A percentile compares a stretch with the other conserved stretches of the same genome.
Conservation (phyloP, 768 basidiomycete species). For the Cyclocybe cylindracea region DNA sequence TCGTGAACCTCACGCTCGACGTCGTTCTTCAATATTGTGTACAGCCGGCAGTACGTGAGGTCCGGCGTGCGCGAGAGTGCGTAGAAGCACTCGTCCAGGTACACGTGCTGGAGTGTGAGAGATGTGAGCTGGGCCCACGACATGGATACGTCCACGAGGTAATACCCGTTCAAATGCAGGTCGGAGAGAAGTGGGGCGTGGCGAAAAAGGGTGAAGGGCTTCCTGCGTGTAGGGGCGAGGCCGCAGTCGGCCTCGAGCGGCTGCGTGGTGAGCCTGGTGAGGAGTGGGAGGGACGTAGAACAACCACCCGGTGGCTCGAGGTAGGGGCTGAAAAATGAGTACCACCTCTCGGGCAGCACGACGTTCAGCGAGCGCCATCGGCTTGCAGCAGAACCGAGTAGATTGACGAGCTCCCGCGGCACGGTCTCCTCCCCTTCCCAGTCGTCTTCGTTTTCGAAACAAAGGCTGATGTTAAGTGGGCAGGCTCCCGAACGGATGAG, state of each 20-base stretch:
- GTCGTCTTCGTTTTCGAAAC: conserved; percentile 15
- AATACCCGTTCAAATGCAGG: conserved; percentile 20
- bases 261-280: conserved; percentile 11
- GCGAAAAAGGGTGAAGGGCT: conserved; percentile 15
- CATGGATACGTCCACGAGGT: conserved; percentile 17
- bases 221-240: conserved; percentile 8
- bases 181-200: conserved; percentile 9
- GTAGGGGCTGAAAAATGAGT: conserved; percentile 4
- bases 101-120: conserved; percentile 17
- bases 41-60: conserved; percentile 11
- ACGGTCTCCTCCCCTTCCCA: conserved; percentile 7
- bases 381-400: conserved; percentile 6
- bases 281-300: conserved; percentile 7
- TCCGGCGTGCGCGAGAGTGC: conserved; percentile 7
- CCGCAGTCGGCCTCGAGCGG: conserved; percentile 16
- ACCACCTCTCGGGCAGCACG: conserved; percentile 20
- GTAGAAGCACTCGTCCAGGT: conserved; percentile 20
- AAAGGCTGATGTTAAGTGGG: conserved; percentile 15
- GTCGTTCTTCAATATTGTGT: conserved; percentile 17
- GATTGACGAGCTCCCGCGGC: conserved; percentile 12
- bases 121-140: conserved; percentile 13
- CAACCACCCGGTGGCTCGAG: conserved; percentile 18
- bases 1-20: not conserved
- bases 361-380: conserved; percentile 17
- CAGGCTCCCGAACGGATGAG: conserved; percentile 8